Base-by-base conservation (phyloP, 2,329 filamentous ascomycete species). In the Didymella sp. region DNA sequence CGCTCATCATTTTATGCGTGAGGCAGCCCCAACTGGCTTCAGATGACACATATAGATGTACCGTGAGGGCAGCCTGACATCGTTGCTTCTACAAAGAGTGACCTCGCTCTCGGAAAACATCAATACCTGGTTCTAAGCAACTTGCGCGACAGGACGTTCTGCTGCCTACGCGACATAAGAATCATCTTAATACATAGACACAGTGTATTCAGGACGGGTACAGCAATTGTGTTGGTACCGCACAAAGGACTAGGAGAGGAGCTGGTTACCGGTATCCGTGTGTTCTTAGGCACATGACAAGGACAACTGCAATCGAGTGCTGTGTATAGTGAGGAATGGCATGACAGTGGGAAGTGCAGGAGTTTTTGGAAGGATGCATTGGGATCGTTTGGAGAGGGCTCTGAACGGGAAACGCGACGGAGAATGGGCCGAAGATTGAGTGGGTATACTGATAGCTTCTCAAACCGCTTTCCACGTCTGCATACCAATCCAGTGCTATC, bases 251-350 rank as follows among this genome's bases (percentile, higher is more conserved):
- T 78, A 0, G 79, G 79, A 0, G 79, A 81, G 51, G 79, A 81
- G 52, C 64, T 81, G 2, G 71, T 77, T 0, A 80, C 52, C 7
- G 56, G 60, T 4, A 22, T 61, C n/a, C 76, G 66, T 0, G n/a
- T 81, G n/a, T 81, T 78, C 33, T 56, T 81, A 17, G 78, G 75
- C 0, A 79, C 74, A 0, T 80, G 73, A 50, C 63, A 69, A 4
- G 76, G 73, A 0, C 56, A 62, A 30, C n/a, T 81, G 40, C 71
- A 64, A 0, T 56, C 81, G 19, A 81, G 77, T 45, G 74, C 69
- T 8, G 78, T 73, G 5, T 81, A 76, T 24, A 80, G 81, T 51
- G 75, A 80, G 51, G 77, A 77, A 0, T 81, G 77, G 78, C 77
- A 80, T 56, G 65, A 63, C 25, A 40, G 59, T 41, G 51, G 2